Evolutionary conservation across 805 yeast genomes (phyloP), one percentile per base, ranked within the genome.

Genomic region (Schwanniomyces yamadae): DNA sequence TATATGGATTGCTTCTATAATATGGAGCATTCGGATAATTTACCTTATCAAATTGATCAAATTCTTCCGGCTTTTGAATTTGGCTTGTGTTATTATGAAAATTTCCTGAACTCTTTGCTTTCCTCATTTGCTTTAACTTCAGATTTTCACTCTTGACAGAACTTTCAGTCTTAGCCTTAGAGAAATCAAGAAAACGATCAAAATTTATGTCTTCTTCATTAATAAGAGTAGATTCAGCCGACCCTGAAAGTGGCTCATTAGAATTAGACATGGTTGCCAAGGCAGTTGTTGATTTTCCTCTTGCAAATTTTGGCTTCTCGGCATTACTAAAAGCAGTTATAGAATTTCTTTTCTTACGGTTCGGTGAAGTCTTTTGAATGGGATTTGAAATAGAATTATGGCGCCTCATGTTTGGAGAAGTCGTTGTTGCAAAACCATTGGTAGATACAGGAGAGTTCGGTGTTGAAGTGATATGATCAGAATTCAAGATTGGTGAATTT

Each of bases 71-170:
- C 16, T 34, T 36, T 21, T 41, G 37, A 26, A 28, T 31, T 33
- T 35, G 34, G 20, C 4, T 20, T 20, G n/a, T 23, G 12, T 27
- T 36, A 21, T 23, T 39, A 16, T 44, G 42, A 36, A 65, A 61
- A 37, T 61, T 66, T 1, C 61, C 60, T 2, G 69, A 60, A 31
- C 69, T 62, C 35, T 49, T 55, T 1, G 69, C 66, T 31, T 64
- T 62, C 4, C 65, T 50, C 19, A 52, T 49, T 13, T 29, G 40
- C 13, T 31, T 43, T 27, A 25, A 36, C 20, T 28, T 32, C 16
- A 15, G 15, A 2, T 8, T 11, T 14, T 35, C 28, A 19, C 14
- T 27, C 7, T 11, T 17, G 22, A 14, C 15, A 14, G 31, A 37
- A 9, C 37, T 39, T 25, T 31, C 37, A 3, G 36, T 34, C 13